phyloP scores from a whole-genome alignment of 805 yeast species.

The Sungouiella thailandica region DNA sequence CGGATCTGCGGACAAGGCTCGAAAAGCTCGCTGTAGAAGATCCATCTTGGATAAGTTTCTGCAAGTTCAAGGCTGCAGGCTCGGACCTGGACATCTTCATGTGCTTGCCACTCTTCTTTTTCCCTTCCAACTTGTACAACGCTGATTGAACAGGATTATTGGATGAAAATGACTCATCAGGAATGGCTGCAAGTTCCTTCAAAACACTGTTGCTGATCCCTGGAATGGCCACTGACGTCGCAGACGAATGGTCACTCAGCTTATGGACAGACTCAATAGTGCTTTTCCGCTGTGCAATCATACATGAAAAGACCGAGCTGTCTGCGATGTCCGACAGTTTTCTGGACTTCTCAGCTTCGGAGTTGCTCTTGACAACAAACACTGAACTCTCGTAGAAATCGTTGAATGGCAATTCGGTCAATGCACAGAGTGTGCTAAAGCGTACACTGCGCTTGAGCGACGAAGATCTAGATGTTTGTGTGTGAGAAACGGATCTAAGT shows the following conservation, averaged over 20 bases:
- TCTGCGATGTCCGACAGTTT: conserved; percentile 26
- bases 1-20: conserved; percentile 8
- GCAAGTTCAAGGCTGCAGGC: conserved; percentile 1
- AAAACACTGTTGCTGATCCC: conserved; percentile 39
- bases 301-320: conserved; percentile 31
- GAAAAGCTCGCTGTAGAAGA: neutral
- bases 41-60: too few relatives aligned
- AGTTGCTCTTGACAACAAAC: conserved; percentile 2
- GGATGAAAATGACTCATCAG: conserved; percentile 64
- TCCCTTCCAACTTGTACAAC: conserved; percentile 74
- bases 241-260: conserved; percentile 11
- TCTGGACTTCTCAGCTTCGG: conserved; percentile 12
- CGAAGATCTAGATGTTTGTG: conserved; percentile 18
- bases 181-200: conserved; percentile 71
- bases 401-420: conserved; percentile 36
- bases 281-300: conserved; percentile 10
- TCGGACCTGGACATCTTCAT: neutral
- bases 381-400: conserved; percentile 11
- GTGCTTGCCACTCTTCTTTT: conserved; percentile 12
- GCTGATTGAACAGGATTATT: conserved; percentile 75
- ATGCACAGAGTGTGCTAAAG: conserved; percentile 33
- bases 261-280: conserved; percentile 3
- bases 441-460: conserved; percentile 29
- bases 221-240: conserved; percentile 50
- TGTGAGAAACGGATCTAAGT: conserved; percentile 6